A percentile compares a stretch with the other conserved stretches of the same genome.
phyloP scores from a whole-genome alignment of 2,329 filamentous ascomycete species.

The Penicillium fuscoglaucum region DNA sequence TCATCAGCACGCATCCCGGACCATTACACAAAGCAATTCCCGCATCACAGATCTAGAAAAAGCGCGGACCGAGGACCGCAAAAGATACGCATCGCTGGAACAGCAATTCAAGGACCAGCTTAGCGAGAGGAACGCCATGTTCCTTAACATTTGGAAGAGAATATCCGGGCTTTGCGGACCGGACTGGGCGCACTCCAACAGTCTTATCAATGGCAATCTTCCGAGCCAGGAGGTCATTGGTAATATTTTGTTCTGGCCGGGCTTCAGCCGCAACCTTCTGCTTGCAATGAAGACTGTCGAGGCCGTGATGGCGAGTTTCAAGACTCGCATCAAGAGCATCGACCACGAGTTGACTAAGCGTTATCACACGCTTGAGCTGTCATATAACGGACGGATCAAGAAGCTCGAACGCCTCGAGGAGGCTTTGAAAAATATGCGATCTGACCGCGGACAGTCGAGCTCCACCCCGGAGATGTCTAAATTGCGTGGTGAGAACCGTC shows the following conservation, averaged over 20 bases:
- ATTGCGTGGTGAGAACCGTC: constrained; percentile 60
- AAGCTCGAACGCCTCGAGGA: constrained; percentile 85
- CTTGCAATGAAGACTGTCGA: constrained; percentile 86
- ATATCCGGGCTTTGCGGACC: constrained; percentile 81
- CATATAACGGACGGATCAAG: constrained; percentile 75
- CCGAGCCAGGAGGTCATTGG: constrained; percentile 83
- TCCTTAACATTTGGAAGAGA: constrained; percentile 87
- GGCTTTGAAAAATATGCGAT: constrained; percentile 64
- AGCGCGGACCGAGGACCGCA: constrained; percentile 73
- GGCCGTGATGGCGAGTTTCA: constrained; percentile 73
- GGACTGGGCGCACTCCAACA: constrained; percentile 89
- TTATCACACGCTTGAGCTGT: constrained; percentile 81
- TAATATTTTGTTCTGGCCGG: constrained; percentile 71
- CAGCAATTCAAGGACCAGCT: constrained; percentile 82
- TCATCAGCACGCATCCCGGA: constrained; percentile 81
- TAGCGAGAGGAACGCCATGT: constrained; percentile 80
- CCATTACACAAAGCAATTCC: constrained; percentile 79
- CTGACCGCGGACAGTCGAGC: constrained; percentile 32
- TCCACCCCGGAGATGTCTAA: constrained; percentile 57
- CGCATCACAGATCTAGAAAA: constrained; percentile 84
- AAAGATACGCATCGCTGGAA: constrained; percentile 74
- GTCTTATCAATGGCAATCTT: constrained; percentile 81
- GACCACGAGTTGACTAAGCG: constrained; percentile 89
- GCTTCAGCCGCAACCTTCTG: constrained; percentile 86
- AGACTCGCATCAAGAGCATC: constrained; percentile 75